phyloP scores from a whole-genome alignment of 2,329 filamentous ascomycete genomes.

The Plectosphaerella cucumerina region DNA sequence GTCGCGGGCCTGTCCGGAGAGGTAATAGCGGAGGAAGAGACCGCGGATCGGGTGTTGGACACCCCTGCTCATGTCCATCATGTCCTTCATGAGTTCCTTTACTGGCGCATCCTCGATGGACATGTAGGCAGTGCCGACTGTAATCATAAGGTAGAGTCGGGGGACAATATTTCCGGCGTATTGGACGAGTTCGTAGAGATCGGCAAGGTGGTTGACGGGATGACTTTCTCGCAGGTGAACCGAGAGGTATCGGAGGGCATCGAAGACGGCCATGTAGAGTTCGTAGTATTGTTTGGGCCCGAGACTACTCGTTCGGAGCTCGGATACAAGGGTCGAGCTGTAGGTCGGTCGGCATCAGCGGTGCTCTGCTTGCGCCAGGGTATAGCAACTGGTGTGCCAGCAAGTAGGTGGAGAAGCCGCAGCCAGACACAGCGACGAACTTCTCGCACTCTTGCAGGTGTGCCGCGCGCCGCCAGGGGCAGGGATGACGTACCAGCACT shows the following conservation, averaged over 20 bases:
- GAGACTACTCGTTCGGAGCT: constrained; percentile 91
- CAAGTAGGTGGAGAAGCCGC: too few relatives aligned
- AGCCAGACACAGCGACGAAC: too few relatives aligned
- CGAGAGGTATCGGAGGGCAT: constrained; percentile 92
- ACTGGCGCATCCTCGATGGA: constrained; percentile 95
- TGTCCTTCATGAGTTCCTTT: constrained; percentile 99
- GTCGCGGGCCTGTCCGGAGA: constrained; percentile 91
- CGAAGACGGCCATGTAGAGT: constrained; percentile 98
- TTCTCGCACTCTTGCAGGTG: too few relatives aligned
- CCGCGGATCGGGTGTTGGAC: constrained; percentile 96
- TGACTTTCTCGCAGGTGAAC: constrained; percentile 97
- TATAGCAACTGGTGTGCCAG: too few relatives aligned
- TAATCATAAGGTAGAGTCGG: constrained; percentile 97
- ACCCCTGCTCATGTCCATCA: constrained; percentile 99
- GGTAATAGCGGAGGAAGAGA: constrained; percentile 91
- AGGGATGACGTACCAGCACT: constrained; percentile 78
- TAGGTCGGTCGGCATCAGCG: constrained; percentile 11
- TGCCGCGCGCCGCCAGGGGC: constrained; percentile 6
- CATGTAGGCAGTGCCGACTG: constrained; percentile 99
- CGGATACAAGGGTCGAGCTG: constrained; percentile 97
- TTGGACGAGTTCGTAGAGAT: constrained; percentile 95
- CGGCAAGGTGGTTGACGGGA: constrained; percentile 94
- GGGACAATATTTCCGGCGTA: constrained; percentile 98
- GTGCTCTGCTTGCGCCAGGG: too few relatives aligned
- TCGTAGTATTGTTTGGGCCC: constrained; percentile 99